Percentiles rank a stretch among this genome's conserved stretches.
Evolutionary conservation across 1,284 basidiomycete species (phyloP).

Genomic region (Ustilago trichophora): DNA sequence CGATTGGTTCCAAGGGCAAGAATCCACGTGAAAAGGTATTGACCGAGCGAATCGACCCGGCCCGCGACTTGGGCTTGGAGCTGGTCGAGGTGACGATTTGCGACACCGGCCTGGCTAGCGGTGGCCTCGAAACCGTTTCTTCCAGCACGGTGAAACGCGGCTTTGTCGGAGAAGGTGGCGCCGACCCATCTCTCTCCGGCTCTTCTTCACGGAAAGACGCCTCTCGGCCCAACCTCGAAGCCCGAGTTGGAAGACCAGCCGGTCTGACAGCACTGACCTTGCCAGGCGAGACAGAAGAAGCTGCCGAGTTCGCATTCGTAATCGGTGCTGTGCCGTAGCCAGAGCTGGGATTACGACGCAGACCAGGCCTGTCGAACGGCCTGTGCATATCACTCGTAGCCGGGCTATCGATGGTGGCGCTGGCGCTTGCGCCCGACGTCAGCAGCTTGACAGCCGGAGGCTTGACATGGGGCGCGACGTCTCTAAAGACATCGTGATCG

Average conservation of each 20-base stretch:
- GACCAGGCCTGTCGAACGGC: conserved; percentile 29
- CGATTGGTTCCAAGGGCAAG: conserved; percentile 52
- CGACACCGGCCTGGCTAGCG: conserved; percentile 27
- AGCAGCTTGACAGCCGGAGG: conserved; percentile 8
- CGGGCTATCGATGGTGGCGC: conserved; percentile 27
- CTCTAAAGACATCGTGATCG: conserved; percentile 56
- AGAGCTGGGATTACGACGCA: conserved; percentile 39
- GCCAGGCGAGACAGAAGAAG: conserved; percentile 36
- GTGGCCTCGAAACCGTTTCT: conserved; percentile 4
- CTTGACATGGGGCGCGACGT: conserved; percentile 31
- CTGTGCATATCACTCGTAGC: conserved; percentile 25
- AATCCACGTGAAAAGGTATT: conserved; percentile 47
- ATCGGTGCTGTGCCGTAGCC: conserved; percentile 16
- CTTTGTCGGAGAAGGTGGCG: conserved; percentile 16
- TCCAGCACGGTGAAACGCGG: conserved; percentile 22
- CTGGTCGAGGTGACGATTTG: conserved; percentile 28
- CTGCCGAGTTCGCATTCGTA: conserved; percentile 29
- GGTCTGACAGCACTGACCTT: conserved; percentile 11
- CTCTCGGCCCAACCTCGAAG: conserved; percentile 26
- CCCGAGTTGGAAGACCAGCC: conserved; percentile 1
- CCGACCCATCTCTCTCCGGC: conserved; percentile 4
- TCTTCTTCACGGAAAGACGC: conserved; percentile 28
- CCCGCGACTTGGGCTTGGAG: conserved; percentile 26
- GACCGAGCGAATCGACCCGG: conserved; percentile 49
- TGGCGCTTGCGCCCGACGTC: not conserved